A percentile compares a stretch with the other conserved stretches of the same genome.
Evolutionary conservation across 2,329 filamentous ascomycete genomes (phyloP).

Genomic region (Fusarium sp.): DNA sequence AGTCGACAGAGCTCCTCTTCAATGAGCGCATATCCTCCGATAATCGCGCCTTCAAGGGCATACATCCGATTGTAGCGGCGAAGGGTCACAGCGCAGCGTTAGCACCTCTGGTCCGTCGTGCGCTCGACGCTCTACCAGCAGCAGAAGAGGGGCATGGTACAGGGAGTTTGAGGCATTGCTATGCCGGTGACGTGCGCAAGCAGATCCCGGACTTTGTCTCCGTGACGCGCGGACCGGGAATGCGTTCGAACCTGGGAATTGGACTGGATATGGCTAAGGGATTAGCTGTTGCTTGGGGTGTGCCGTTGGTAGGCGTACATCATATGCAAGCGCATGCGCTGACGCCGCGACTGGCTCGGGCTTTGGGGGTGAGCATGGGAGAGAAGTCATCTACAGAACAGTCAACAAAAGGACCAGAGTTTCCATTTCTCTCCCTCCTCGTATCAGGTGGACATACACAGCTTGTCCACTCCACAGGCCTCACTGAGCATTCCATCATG

Average conservation of each 20-base stretch:
- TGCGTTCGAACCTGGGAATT: slow-evolving; percentile 82
- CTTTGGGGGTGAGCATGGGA: slow-evolving; percentile 62
- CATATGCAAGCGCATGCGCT: slow-evolving; percentile 98
- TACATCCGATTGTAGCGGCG: slow-evolving; percentile 84
- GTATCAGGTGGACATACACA: slow-evolving; percentile 95
- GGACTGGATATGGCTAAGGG: slow-evolving; percentile 91
- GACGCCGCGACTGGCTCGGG: slow-evolving; percentile 83
- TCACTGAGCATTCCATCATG: slow-evolving; percentile 80
- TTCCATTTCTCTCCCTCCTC: slow-evolving; percentile 90
- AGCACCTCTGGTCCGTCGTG: slow-evolving; percentile 75
- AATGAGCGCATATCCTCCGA: slow-evolving; percentile 87
- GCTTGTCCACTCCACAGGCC: slow-evolving; percentile 79
- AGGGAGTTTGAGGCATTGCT: slow-evolving; percentile 16
- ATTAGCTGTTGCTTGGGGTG: slow-evolving; percentile 84
- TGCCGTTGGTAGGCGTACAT: slow-evolving; percentile 88
- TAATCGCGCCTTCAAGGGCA: slow-evolving; percentile 80
- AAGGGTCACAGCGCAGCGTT: slow-evolving; percentile 82
- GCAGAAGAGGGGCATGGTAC: slow-evolving; percentile 7
- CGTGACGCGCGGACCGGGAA: slow-evolving; percentile 91
- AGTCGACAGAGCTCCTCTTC: slow-evolving; percentile 75
- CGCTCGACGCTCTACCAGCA: slow-evolving; percentile 68
- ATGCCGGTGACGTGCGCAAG: slow-evolving; percentile 38
- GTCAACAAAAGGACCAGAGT: slow-evolving; percentile 64
- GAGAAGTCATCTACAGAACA: slow-evolving; percentile 6
- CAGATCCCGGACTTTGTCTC: slow-evolving; percentile 85